Evolutionary conservation across 1,284 basidiomycete genomes (phyloP), one percentile per base, ranked within the genome.

Genomic region (Ganoderma meredithae): DNA sequence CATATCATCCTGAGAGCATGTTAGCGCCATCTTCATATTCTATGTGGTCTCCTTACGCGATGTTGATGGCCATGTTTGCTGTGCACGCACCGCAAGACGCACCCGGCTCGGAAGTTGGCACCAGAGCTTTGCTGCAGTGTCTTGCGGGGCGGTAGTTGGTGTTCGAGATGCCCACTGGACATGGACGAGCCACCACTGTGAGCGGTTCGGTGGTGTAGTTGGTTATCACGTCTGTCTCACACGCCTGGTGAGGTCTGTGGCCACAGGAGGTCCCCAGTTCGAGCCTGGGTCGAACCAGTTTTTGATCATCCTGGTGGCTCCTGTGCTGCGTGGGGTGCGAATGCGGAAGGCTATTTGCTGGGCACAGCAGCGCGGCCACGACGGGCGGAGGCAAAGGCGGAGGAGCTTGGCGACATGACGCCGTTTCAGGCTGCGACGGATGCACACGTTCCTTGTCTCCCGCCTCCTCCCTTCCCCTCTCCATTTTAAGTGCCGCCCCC

Each of bases 1-100:
- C 92, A 95, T 60, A 99, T 90, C 94, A 99, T 96, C 33, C 95
- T 97, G 66, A 56, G 8, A 41, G 40, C 17, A 15, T 12, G 25
- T 52, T 9, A 60, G 53, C 17, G 27, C 9, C 7, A 55, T 3
- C 13, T 22, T 19, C 5, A 27, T 15, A 25, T 39, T 17, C 27
- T 19, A 1, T 19, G n/a, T 17, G 27, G 10, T 31, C 2, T 31
- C 10, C 71, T 60, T 44, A 73, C 72, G 72, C 72, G 40, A 73
- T 72, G 17, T 65, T 73, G 40, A 75, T 71, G 36, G 71, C 71
- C 69, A 69, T 77, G 56, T 58, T 72, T 70, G 58, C 39, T 7
- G 22, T 8, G 36, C 39, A 33, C 36, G 12, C 22, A n/a, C n/a
- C 2, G 36, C 6, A 39, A 36, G 36, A 9, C 3, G 9, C 36